phyloP scores from a whole-genome alignment of 2,329 filamentous ascomycete genomes.

The Aspergillus sp. region DNA sequence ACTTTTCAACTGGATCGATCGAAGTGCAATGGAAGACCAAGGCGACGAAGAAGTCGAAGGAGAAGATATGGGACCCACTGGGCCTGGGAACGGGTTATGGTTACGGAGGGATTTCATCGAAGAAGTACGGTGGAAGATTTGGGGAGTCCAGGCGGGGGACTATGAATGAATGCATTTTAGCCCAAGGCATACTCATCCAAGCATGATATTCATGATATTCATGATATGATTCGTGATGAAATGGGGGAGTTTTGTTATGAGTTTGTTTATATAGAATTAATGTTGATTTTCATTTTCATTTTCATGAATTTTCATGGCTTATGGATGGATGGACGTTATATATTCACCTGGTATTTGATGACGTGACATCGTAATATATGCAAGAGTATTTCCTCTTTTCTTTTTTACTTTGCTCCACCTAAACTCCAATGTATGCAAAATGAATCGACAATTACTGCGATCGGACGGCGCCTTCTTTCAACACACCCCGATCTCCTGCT shows the following conservation, averaged over 20 bases:
- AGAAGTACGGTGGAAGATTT: slow-evolving; percentile 37
- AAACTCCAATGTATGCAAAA: neutral
- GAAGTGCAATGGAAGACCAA: slow-evolving; percentile 26
- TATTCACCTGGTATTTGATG: too few species aligned
- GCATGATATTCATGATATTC: slow-evolving; percentile 1
- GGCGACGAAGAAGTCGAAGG: slow-evolving; percentile 27
- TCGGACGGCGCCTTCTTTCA: slow-evolving; percentile 29
- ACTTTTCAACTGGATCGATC: slow-evolving; percentile 64
- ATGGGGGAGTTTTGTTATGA: too few species aligned
- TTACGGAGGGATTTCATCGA: slow-evolving; percentile 35
- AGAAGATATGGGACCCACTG: slow-evolving; percentile 6
- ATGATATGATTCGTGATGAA: neutral
- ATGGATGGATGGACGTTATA: too few species aligned
- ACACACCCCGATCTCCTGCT: slow-evolving; percentile 40
- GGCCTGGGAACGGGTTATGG: slow-evolving; percentile 28
- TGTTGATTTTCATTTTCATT: too few species aligned
- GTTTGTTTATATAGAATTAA: too few species aligned
- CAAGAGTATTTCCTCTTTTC: too few species aligned
- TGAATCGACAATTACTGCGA: slow-evolving; percentile 14
- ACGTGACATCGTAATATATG: too few species aligned
- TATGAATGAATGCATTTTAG: slow-evolving; percentile 1
- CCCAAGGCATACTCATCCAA: neutral
- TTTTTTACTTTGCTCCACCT: too few species aligned
- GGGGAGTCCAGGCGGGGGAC: slow-evolving; percentile 29
- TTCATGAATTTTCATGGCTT: too few species aligned